phyloP scores from a whole-genome alignment of 2,329 filamentous ascomycete species.

The Colletotrichum sp. region DNA sequence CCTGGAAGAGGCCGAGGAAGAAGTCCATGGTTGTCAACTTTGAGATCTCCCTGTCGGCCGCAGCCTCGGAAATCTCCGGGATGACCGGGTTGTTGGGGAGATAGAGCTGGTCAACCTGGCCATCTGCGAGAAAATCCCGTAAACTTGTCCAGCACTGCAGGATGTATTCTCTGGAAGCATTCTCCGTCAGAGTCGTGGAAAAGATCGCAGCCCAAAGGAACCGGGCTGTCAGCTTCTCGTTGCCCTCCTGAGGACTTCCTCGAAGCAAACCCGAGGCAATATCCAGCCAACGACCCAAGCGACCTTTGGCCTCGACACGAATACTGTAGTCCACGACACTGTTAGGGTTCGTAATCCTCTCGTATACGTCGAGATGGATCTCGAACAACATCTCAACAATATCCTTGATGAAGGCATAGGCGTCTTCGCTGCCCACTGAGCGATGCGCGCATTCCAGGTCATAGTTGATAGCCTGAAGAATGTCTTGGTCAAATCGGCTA shows the following conservation, averaged over 20 bases:
- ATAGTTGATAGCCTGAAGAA: slow-evolving; percentile 51
- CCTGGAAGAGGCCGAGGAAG: slow-evolving; percentile 87
- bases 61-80: slow-evolving; percentile 82
- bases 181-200: slow-evolving; percentile 55
- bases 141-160: slow-evolving; percentile 64
- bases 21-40: slow-evolving; percentile 96
- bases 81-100: slow-evolving; percentile 89
- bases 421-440: background rate
- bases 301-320: slow-evolving; percentile 52
- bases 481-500: slow-evolving; percentile 54
- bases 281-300: slow-evolving; percentile 57
- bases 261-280: slow-evolving; percentile 52
- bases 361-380: slow-evolving; percentile 65
- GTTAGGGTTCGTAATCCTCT: slow-evolving; percentile 61
- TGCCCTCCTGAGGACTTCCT: slow-evolving; percentile 33
- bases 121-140: slow-evolving; percentile 52
- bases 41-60: slow-evolving; percentile 88
- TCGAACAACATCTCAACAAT: slow-evolving; percentile 66
- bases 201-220: slow-evolving; percentile 64
- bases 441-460: slow-evolving; percentile 36
- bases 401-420: background rate
- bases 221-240: slow-evolving; percentile 50
- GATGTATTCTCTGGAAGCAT: slow-evolving; percentile 60
- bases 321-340: slow-evolving; percentile 56
- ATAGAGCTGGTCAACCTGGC: slow-evolving; percentile 51